These are phyloP conservation scores for Peniophora sp. DNA, from an alignment of 1,284 basidiomycete species.

Conservation along the genomic window DNA sequence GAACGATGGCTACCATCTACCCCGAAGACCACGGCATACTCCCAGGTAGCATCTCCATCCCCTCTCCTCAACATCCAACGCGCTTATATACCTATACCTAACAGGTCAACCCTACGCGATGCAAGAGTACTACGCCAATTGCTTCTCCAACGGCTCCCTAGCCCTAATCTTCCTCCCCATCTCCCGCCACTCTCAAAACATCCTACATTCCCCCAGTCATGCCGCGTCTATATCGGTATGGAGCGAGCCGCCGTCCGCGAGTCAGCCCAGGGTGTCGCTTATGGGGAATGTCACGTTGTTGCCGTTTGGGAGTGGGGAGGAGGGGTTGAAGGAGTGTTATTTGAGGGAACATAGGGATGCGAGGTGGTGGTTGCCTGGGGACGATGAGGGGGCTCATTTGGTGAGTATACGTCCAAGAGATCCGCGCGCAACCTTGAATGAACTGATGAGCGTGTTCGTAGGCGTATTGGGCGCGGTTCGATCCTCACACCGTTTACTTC, in stretches of 20 bases:
- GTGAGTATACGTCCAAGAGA: slow-evolving; percentile 22
- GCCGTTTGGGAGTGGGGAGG: slow-evolving; percentile 22
- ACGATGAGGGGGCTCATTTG: slow-evolving; percentile 35
- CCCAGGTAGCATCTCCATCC: slow-evolving; percentile 23
- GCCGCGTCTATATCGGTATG: slow-evolving; percentile 47
- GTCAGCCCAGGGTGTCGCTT: slow-evolving; percentile 43
- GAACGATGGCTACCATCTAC: slow-evolving; percentile 43
- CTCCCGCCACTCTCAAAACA: slow-evolving; percentile 51
- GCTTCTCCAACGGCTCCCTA: slow-evolving; percentile 51
- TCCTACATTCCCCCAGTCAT: slow-evolving; percentile 33
- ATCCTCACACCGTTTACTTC: slow-evolving; percentile 52
- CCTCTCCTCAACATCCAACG: neutral
- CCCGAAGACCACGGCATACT: slow-evolving; percentile 32
- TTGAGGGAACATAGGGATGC: slow-evolving; percentile 42
- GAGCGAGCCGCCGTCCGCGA: slow-evolving; percentile 33
- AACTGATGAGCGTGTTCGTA: slow-evolving; percentile 11
- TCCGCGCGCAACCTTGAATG: neutral
- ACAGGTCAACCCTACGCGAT: slow-evolving; percentile 52
- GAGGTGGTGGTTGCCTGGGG: slow-evolving; percentile 41
- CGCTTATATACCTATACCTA: neutral
- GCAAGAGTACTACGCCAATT: slow-evolving; percentile 58
- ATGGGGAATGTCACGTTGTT: slow-evolving; percentile 46
- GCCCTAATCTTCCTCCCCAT: slow-evolving; percentile 58
- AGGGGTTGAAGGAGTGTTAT: slow-evolving; percentile 34
- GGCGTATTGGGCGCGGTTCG: slow-evolving; percentile 50